phyloP scores from a whole-genome alignment of 2,329 filamentous ascomycete species.

The Aspergillus transmontanensis region DNA sequence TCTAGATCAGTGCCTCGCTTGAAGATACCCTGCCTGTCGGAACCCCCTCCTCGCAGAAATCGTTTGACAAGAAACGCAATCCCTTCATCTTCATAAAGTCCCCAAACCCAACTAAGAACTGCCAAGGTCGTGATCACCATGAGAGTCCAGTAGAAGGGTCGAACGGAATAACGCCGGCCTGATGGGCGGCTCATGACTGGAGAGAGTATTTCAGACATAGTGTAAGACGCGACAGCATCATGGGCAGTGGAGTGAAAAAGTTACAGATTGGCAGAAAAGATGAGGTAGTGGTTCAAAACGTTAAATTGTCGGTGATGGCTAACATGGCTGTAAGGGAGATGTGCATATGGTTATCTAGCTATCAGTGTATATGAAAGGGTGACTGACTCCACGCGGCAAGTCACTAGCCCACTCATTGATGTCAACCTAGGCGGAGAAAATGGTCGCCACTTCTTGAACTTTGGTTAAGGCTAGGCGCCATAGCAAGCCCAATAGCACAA shows the following conservation, averaged over 20 bases:
- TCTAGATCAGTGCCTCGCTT: constrained; percentile 29
- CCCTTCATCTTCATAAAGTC: not conserved
- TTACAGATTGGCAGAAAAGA: not conserved
- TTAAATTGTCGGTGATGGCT: not conserved
- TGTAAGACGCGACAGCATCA: constrained; percentile 29
- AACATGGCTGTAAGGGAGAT: not conserved
- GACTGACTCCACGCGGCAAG: not conserved
- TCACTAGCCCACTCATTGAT: constrained; percentile 8
- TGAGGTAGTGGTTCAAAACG: not conserved
- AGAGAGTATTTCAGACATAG: constrained; percentile 29
- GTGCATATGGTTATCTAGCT: not conserved
- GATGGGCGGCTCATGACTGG: constrained; percentile 24
- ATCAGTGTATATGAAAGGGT: not conserved
- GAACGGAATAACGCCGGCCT: constrained; percentile 41
- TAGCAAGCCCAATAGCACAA: not conserved
- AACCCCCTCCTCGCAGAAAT: not conserved
- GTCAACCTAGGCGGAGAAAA: not conserved
- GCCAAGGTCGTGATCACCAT: constrained; percentile 39
- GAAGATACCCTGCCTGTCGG: constrained; percentile 11
- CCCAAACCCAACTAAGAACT: constrained; percentile 31
- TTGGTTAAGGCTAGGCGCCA: not conserved
- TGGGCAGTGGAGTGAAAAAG: constrained; percentile 20
- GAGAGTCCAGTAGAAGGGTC: constrained; percentile 52
- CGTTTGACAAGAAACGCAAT: not conserved
- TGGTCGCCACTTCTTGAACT: not conserved